Evolutionary conservation across 768 basidiomycete genomes (phyloP), one percentile per base, ranked within the genome.

Genomic region (Obba rivulosa): DNA sequence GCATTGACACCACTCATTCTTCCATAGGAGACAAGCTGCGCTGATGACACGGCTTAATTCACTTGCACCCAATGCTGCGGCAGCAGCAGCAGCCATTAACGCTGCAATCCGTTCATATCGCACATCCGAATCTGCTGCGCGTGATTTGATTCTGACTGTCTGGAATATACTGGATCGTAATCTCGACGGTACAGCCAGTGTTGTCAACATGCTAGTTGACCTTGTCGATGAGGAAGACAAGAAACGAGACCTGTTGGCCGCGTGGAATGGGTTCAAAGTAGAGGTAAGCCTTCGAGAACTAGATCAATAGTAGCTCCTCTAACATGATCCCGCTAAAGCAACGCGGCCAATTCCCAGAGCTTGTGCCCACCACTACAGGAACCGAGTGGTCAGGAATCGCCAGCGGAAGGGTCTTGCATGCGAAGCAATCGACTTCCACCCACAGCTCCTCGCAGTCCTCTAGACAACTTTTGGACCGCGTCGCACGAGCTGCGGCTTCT

Each of bases 111-210:
- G 90, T 9, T 80, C 86, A 23, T 99, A 86, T 67, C 77, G 80
- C 21, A 64, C 75, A 2, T 81, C 81, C 36, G 94, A 99, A 62
- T 79, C 81, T 8, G 80, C 78, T 35, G 87, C 92, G 2, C 75
- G 82, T 3, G 95, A 95, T 64, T 73, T 97, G 53, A 84, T 97
- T 43, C 83, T 84, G 35, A 94, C 89, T 0, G 72, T 94, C n/a
- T 95, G 84, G 83, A 88, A 83, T 60, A 75, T 87, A 31, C 67
- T 87, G 10, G 82, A 85, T 47, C 65, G 73, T 14, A 70, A 81
- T 52, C 63, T 87, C 18, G 92, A 96, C 44, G 74, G 80, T 24
- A 87, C 90, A 0, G 83, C 83, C 0, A 81, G 85, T 52, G 76
- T 89, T 28, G 71, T 92, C 38, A 86, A 83, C 50, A 70, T 77